phyloP scores from a whole-genome alignment of 2,329 filamentous ascomycete genomes.

The Curvularia sp. region DNA sequence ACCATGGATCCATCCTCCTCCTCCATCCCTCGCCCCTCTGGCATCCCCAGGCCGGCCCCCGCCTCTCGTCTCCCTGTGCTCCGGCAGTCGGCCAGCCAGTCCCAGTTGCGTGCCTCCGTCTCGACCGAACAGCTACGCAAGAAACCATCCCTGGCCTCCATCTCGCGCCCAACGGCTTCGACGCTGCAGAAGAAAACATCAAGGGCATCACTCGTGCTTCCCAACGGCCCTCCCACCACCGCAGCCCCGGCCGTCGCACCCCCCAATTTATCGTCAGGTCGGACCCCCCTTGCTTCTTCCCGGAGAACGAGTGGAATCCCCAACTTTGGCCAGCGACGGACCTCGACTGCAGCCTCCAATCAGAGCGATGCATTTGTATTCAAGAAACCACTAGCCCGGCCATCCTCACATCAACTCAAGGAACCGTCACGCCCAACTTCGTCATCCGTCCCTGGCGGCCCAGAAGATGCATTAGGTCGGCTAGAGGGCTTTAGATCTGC shows the following conservation, averaged over 20 bases:
- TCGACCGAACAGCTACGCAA: slow-evolving; percentile 54
- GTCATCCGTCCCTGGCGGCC: slow-evolving; percentile 19
- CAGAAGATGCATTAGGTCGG: slow-evolving; percentile 53
- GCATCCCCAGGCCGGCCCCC: slow-evolving; percentile 57
- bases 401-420: slow-evolving; percentile 44
- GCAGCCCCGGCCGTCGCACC: slow-evolving; percentile 21
- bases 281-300: slow-evolving; percentile 33
- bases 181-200: slow-evolving; percentile 45
- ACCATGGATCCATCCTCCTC: slow-evolving; percentile 46
- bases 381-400: slow-evolving; percentile 49
- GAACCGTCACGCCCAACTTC: slow-evolving; percentile 25
- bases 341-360: slow-evolving; percentile 9
- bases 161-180: slow-evolving; percentile 26
- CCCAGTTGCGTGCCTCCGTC: slow-evolving; percentile 54
- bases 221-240: slow-evolving; percentile 28
- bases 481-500: slow-evolving; percentile 54
- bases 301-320: slow-evolving; percentile 35
- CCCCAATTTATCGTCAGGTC: slow-evolving; percentile 27
- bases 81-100: slow-evolving; percentile 46
- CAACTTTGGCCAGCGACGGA: slow-evolving; percentile 26
- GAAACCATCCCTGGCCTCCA: slow-evolving; percentile 41
- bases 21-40: slow-evolving; percentile 42
- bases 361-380: slow-evolving; percentile 40
- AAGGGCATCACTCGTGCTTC: slow-evolving; percentile 37
- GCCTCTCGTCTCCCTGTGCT: slow-evolving; percentile 62